Evolutionary conservation across 768 basidiomycete species (phyloP).

Genomic region (Termitomyces titanicus): DNA sequence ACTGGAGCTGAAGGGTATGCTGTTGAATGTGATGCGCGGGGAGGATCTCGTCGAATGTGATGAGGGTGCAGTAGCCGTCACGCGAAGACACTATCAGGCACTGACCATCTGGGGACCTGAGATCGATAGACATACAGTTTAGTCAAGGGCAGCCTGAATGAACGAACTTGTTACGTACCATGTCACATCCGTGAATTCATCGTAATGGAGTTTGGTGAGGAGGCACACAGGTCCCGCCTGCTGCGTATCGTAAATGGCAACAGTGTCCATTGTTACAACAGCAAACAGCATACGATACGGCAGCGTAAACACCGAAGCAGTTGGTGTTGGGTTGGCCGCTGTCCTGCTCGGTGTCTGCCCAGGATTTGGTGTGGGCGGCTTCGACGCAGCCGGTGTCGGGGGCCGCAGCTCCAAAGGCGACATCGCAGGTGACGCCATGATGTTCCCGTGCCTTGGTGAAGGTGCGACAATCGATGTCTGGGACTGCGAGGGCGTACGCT

Average conservation of each 20-base stretch:
- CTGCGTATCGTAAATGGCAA: slow-evolving; percentile 95
- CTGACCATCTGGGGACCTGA: slow-evolving; percentile 95
- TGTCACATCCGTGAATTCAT: slow-evolving; percentile 94
- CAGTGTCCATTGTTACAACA: slow-evolving; percentile 93
- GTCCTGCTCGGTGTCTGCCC: slow-evolving; percentile 19
- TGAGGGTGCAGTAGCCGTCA: slow-evolving; percentile 95
- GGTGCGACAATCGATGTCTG: slow-evolving; percentile 42
- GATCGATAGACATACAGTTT: not conserved
- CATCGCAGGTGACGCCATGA: slow-evolving; percentile 48
- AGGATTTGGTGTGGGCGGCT: slow-evolving; percentile 46
- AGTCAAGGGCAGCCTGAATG: not conserved
- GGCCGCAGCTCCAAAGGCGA: slow-evolving; percentile 55
- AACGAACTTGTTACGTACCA: slow-evolving; percentile 57
- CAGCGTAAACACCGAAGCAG: slow-evolving; percentile 77
- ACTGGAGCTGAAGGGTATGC: slow-evolving; percentile 84
- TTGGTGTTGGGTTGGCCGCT: slow-evolving; percentile 11
- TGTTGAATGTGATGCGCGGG: slow-evolving; percentile 88
- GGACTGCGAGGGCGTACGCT: slow-evolving; percentile 27
- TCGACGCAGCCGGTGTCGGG: slow-evolving; percentile 59
- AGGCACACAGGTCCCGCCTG: slow-evolving; percentile 90
- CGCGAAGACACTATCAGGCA: slow-evolving; percentile 86
- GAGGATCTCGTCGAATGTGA: slow-evolving; percentile 93
- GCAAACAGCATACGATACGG: slow-evolving; percentile 95
- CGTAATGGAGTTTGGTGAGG: slow-evolving; percentile 93
- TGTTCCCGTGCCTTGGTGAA: slow-evolving; percentile 34